Percentiles rank a stretch among this genome's conserved stretches.
phyloP scores from a whole-genome alignment of 768 basidiomycete genomes.

The Lactarius sp. region DNA sequence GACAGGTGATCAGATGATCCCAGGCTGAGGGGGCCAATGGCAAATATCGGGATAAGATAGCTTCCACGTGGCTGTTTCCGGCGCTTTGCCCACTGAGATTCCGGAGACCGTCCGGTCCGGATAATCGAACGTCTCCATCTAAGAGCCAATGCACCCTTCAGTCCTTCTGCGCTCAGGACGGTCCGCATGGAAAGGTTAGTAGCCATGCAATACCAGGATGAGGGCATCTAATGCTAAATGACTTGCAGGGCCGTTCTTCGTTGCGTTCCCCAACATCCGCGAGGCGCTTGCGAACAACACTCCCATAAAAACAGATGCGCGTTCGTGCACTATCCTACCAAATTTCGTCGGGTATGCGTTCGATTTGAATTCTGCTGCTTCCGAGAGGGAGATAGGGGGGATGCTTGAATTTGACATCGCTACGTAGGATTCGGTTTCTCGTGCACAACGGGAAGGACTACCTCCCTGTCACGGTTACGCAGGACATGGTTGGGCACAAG shows the following conservation, averaged over 20 bases:
- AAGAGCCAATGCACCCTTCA: conserved; percentile 53
- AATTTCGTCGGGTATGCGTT: conserved; percentile 86
- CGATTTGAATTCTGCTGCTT: not conserved
- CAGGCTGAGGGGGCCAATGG: no score
- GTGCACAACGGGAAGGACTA: conserved; percentile 96
- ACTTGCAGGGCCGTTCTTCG: conserved; percentile 82
- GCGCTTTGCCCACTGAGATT: no score
- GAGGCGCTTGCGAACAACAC: conserved; percentile 75
- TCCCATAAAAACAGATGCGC: conserved; percentile 84
- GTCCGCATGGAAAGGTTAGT: conserved; percentile 80
- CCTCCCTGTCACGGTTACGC: conserved; percentile 77
- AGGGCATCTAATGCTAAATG: not conserved
- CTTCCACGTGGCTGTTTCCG: no score
- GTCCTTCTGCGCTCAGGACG: conserved; percentile 56
- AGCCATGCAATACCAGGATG: conserved; percentile 14
- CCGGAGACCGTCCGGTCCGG: no score
- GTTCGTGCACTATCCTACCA: conserved; percentile 89
- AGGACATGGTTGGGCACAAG: conserved; percentile 99
- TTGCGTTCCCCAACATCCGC: conserved; percentile 83
- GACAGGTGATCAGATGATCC: no score
- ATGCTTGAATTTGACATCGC: not conserved
- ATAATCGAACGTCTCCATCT: not conserved
- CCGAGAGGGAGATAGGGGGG: no score
- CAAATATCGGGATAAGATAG: no score
- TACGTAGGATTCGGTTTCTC: conserved; percentile 72